A percentile compares a stretch with the other conserved stretches of the same genome.
These are phyloP conservation scores for Penicillium aurantiogriseum DNA, from an alignment of 2,329 filamentous ascomycete species.

Conservation along the genomic window DNA sequence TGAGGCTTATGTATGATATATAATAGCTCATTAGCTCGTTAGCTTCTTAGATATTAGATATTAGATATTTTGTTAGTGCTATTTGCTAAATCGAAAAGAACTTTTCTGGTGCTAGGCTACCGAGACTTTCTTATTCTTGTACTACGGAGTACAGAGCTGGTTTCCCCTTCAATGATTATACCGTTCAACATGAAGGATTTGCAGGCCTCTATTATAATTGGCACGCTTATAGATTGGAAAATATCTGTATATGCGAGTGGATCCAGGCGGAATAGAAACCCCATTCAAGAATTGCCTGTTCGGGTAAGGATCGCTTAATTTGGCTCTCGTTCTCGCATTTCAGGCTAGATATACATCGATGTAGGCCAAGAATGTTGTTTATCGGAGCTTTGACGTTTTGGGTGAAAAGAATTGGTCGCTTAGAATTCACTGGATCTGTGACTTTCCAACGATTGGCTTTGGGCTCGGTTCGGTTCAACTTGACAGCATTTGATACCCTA, in stretches of 20 bases:
- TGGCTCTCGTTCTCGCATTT: conserved; percentile 20
- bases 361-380: too few species aligned
- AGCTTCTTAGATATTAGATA: background rate
- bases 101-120: background rate
- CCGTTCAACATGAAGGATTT: background rate
- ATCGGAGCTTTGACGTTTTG: background rate
- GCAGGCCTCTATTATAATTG: background rate
- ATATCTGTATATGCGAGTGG: conserved; percentile 1
- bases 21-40: background rate
- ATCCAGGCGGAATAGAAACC: conserved; percentile 13
- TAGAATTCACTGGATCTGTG: background rate
- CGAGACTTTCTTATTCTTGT: background rate
- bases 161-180: background rate
- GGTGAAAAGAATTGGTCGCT: background rate
- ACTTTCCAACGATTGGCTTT: background rate
- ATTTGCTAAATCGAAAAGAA: background rate
- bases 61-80: background rate
- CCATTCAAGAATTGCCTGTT: conserved; percentile 13
- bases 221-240: background rate
- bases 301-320: conserved; percentile 19
- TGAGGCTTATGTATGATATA: background rate
- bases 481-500: background rate
- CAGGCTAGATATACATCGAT: background rate
- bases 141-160: background rate
- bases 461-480: background rate